Evolutionary conservation across 768 basidiomycete species (phyloP), one percentile per base, ranked within the genome.

Genomic region (Postia placenta): DNA sequence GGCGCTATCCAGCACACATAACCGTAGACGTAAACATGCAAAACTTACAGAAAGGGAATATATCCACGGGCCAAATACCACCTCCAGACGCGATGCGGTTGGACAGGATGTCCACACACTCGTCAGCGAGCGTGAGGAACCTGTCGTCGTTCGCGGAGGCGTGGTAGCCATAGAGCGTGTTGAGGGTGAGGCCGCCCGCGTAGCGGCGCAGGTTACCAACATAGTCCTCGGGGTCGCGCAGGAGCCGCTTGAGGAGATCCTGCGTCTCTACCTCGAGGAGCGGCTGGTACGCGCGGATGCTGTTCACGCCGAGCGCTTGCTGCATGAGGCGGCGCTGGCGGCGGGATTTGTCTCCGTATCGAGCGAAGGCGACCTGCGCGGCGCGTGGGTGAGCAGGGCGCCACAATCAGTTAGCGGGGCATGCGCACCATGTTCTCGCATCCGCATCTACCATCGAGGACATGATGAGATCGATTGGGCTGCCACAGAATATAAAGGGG

Each of bases 321-420:
- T 81, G 79, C 66, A 87, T 76, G 37, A 87, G 74, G 55, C 67
- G 76, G 56, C 86, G 79, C 62, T 86, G 83, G 20, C 83, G 77
- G 49, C 77, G 79, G 39, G 72, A 73, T 58, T 73, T 71, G 52
- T 83, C 81, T 27, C 79, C 78, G 58, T 87, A 85, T 15, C 73
- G 71, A 3, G 81, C 81, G 62, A 87, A 85, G 1, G 81, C 82
- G 47, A 81, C 74, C 77, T 78, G 49, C 9, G n/a, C n/a, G n/a
- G n/a, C n/a, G n/a, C n/a, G n/a, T n/a, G n/a, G n/a, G n/a, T n/a
- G n/a, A n/a, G n/a, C n/a, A n/a, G n/a, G n/a, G n/a, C n/a, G n/a
- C n/a, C n/a, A n/a, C n/a, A n/a, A n/a, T n/a, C n/a, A n/a, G n/a
- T n/a, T n/a, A n/a, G n/a, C n/a, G n/a, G n/a, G n/a, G n/a, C n/a